Base-by-base conservation (phyloP, 192 early-diverging fungal genomes). In the Phycomyces nitens region DNA sequence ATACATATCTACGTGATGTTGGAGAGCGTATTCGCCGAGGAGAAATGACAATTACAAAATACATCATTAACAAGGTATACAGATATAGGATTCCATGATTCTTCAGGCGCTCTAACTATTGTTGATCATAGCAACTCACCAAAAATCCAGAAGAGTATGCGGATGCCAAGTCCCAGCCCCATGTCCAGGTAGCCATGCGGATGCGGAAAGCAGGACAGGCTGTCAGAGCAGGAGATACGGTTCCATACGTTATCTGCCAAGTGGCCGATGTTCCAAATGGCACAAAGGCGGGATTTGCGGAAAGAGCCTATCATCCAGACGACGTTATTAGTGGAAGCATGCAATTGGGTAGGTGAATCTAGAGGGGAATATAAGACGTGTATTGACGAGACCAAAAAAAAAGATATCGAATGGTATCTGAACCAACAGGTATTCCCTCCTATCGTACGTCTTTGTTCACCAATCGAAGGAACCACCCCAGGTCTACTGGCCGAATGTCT, bases 351-450 rank as follows among this genome's bases (percentile, higher is more conserved):
- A 34, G 71, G 86, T 88, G 68, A 52, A 63, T 66, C 40, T 34
- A 62, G 29, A 34, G 7, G 29, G 7, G 7, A 7, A 34, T 5
- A 34, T 5, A 34, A 34, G 29, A 34, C 2, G 7, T 5, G 18
- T 20, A 22, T 72, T 60, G n/a, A n/a, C n/a, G n/a, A n/a, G n/a
- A n/a, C n/a, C n/a, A n/a, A n/a, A n/a, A n/a, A n/a, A n/a, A 27
- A 23, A 78, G 84, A 99, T 69, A 73, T 73, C 60, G 92, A 97
- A 56, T 99, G 96, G 92, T 99, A 99, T 70, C 70, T 98, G 39
- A 80, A 82, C 44, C 91, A 93, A 47, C 96, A 99, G 71, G 84
- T 99, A 0, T 84, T 93, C 63, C 95, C 96, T 6, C 93, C 94
- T 6, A 72, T 95, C 18, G 77, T 83, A 0, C 87, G 96, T 66